These are phyloP conservation scores for Nicotiana noctiflora DNA, from an alignment of 257 asterid genomes.

Conservation along the genomic window DNA sequence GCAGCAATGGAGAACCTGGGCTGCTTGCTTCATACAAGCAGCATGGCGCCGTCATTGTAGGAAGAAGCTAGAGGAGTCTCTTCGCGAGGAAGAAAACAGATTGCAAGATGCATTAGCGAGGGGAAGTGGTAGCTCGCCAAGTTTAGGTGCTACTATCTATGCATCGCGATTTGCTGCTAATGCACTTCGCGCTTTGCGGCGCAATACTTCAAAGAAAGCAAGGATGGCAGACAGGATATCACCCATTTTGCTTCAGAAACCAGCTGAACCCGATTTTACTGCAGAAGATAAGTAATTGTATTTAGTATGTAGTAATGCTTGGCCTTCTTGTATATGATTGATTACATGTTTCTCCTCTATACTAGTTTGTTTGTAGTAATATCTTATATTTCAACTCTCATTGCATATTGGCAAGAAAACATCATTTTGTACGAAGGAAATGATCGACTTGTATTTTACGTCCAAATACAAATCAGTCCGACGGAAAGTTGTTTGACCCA, in stretches of 20 bases:
- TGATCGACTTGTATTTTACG: not conserved
- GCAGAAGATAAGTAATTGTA: conserved; percentile 43
- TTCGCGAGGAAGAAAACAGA: conserved; percentile 65
- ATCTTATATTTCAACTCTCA: not conserved
- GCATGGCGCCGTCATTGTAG: conserved; percentile 78
- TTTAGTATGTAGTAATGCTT: conserved; percentile 17
- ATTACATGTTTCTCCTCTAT: not conserved
- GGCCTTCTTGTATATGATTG: conserved; percentile 8
- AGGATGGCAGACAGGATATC: conserved; percentile 67
- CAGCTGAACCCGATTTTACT: conserved; percentile 93
- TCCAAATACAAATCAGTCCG: not conserved
- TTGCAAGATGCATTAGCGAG: conserved; percentile 70
- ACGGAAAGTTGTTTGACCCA: not conserved
- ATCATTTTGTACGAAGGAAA: conserved; percentile 7
- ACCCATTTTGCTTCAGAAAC: conserved; percentile 80
- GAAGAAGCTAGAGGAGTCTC: conserved; percentile 79
- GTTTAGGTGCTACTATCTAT: conserved; percentile 84
- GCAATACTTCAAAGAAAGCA: conserved; percentile 48
- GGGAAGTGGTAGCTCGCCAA: conserved; percentile 56
- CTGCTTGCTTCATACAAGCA: conserved; percentile 90
- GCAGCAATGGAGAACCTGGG: conserved; percentile 98
- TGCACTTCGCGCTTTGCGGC: conserved; percentile 60
- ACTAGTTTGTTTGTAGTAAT: conserved; percentile 1
- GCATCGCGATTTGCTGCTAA: conserved; percentile 94
- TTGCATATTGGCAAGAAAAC: not conserved